phyloP scores from a whole-genome alignment of 495 filamentous ascomycete species.

The Elasticomyces elasticus region DNA sequence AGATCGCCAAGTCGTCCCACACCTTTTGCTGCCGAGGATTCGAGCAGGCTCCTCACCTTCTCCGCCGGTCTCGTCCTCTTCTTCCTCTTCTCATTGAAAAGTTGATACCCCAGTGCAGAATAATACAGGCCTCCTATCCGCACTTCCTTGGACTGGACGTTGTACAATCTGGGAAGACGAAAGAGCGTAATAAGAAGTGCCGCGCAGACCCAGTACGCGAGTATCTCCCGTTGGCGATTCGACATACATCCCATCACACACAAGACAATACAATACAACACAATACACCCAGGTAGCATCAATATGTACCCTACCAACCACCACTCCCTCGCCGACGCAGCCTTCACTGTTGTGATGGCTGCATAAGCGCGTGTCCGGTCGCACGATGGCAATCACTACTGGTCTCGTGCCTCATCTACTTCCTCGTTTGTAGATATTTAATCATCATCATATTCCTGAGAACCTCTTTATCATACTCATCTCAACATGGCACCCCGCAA shows the following conservation, averaged over 20 bases:
- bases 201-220: background rate
- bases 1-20: too few species aligned
- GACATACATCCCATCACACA: too few species aligned
- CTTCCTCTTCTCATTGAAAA: slow-evolving; percentile 5
- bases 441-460: background rate
- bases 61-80: too few species aligned
- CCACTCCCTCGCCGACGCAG: slow-evolving; percentile 18
- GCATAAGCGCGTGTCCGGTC: slow-evolving; percentile 20
- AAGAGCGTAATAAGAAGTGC: slow-evolving; percentile 53
- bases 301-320: slow-evolving; percentile 8
- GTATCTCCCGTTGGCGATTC: background rate
- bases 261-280: slow-evolving; percentile 20
- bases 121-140: slow-evolving; percentile 46
- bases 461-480: background rate
- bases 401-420: slow-evolving; percentile 5
- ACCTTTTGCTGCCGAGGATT: too few species aligned
- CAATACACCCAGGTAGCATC: too few species aligned
- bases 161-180: slow-evolving; percentile 64
- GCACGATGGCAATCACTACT: slow-evolving; percentile 8
- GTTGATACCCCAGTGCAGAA: slow-evolving; percentile 20
- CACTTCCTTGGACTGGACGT: slow-evolving; percentile 43
- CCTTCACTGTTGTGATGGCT: slow-evolving; percentile 27
- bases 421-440: background rate
- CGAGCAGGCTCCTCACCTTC: too few species aligned
- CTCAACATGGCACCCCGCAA: background rate